Evolutionary conservation across 257 asterid species (phyloP).

Genomic region (Catharanthus roseus): DNA sequence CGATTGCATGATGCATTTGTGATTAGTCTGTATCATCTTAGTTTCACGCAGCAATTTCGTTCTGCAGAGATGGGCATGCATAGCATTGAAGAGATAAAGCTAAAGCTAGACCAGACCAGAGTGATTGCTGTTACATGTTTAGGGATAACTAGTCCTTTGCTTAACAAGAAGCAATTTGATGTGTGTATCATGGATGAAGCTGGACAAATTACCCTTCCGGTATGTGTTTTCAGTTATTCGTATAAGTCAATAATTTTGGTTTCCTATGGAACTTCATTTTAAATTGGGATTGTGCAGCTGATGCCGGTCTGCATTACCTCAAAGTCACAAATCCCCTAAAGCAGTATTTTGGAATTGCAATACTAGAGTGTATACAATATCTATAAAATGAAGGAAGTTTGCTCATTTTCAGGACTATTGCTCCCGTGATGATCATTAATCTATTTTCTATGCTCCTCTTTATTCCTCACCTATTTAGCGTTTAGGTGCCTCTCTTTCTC

Average conservation of each 20-base stretch:
- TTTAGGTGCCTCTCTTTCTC: neutral
- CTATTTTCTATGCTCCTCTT: neutral
- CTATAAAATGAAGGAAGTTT: neutral
- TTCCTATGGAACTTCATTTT: neutral
- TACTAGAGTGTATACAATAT: neutral
- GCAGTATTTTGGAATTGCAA: neutral
- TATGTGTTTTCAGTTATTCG: conserved; percentile 25
- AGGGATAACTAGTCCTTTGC: conserved; percentile 88
- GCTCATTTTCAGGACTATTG: too few relatives aligned
- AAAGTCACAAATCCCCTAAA: neutral
- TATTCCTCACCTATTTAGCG: neutral
- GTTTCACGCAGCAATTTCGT: conserved; percentile 22
- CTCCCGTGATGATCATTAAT: neutral
- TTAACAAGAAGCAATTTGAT: conserved; percentile 76
- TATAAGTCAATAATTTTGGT: neutral
- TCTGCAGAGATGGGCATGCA: conserved; percentile 49
- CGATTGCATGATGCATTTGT: conserved; percentile 10
- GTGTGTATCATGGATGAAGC: conserved; percentile 99
- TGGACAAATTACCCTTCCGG: conserved; percentile 95
- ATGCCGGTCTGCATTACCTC: neutral
- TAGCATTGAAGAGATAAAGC: conserved; percentile 58
- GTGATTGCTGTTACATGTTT: conserved; percentile 95
- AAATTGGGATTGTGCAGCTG: neutral
- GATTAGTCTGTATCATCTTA: conserved; percentile 12
- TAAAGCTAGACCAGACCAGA: conserved; percentile 54